A percentile compares a stretch with the other conserved stretches of the same genome.
Conservation (phyloP, 148 eudicot genomes). For the Fagopyrum homotropicum region DNA sequence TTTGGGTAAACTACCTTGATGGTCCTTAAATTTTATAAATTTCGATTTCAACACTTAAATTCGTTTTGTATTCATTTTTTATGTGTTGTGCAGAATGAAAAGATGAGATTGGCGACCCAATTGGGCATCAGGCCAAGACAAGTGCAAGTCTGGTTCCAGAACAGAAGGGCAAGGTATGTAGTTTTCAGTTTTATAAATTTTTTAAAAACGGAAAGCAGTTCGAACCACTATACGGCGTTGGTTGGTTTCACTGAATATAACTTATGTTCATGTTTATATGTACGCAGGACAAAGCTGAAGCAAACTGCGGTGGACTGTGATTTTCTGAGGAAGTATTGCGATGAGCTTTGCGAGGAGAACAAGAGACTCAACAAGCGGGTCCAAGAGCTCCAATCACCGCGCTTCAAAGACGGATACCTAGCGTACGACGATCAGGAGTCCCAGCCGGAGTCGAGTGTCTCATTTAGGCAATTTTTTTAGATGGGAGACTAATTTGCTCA, state of each 20-base stretch:
- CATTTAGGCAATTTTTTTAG: no score
- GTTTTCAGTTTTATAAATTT: neutral
- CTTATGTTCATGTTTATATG: neutral
- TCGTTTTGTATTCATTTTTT: neutral
- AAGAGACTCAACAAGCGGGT: neutral
- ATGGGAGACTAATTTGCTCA: no score
- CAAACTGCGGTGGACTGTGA: neutral
- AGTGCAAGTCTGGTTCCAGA: slow-evolving; percentile 14
- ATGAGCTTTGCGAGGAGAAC: neutral
- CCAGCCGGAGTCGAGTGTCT: no score
- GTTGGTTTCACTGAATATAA: no score
- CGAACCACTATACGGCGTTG: neutral
- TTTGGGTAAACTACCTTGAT: neutral
- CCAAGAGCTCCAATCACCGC: neutral
- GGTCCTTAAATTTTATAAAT: neutral
- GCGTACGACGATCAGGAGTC: no score
- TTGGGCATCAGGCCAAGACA: slow-evolving; percentile 11
- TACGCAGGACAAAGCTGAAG: slow-evolving; percentile 7
- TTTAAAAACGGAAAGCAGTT: no score
- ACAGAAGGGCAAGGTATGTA: slow-evolving; percentile 14
- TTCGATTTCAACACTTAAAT: no score
- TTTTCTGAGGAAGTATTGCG: neutral
- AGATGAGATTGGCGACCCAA: neutral
- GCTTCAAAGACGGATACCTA: no score
- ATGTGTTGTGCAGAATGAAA: neutral